Conservation (phyloP, 2,329 filamentous ascomycete species). For the Ophiognomonia clavigignenti-juglandacearum region DNA sequence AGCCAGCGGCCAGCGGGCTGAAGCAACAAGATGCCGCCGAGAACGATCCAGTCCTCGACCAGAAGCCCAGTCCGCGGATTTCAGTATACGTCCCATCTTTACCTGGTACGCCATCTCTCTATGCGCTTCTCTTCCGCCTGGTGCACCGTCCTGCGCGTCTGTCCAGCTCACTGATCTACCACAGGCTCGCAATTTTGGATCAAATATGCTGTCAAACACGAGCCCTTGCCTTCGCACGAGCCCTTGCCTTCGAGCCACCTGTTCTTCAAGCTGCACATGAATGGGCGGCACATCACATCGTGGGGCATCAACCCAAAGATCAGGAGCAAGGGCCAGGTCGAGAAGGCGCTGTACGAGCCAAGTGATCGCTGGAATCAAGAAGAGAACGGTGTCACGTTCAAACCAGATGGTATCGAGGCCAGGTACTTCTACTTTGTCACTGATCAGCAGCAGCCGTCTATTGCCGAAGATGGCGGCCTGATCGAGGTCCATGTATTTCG, state of each 20-base stretch:
- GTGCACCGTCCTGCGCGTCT: no score
- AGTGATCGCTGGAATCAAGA: constrained; percentile 35
- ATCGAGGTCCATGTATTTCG: constrained; percentile 51
- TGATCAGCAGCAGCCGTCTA: constrained; percentile 28
- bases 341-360: constrained; percentile 45
- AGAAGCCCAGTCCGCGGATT: constrained; percentile 34
- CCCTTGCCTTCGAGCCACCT: constrained; percentile 34
- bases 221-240: constrained; percentile 26
- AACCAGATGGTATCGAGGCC: constrained; percentile 39
- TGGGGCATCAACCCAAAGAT: constrained; percentile 44
- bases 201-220: constrained; percentile 38
- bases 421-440: constrained; percentile 47
- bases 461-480: constrained; percentile 49
- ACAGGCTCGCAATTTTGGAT: constrained; percentile 50
- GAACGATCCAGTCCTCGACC: constrained; percentile 23
- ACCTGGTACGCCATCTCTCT: constrained; percentile 36
- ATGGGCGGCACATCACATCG: constrained; percentile 45
- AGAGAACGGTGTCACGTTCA: constrained; percentile 28
- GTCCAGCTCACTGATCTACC: constrained; percentile 2
- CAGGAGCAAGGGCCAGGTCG: constrained; percentile 33
- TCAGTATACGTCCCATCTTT: constrained; percentile 54
- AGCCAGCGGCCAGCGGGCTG: not conserved
- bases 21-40: constrained; percentile 22
- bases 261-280: constrained; percentile 53
- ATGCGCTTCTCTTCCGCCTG: not conserved